Evolutionary conservation across 2,329 filamentous ascomycete genomes (phyloP).

Genomic region (Beauveria australis): DNA sequence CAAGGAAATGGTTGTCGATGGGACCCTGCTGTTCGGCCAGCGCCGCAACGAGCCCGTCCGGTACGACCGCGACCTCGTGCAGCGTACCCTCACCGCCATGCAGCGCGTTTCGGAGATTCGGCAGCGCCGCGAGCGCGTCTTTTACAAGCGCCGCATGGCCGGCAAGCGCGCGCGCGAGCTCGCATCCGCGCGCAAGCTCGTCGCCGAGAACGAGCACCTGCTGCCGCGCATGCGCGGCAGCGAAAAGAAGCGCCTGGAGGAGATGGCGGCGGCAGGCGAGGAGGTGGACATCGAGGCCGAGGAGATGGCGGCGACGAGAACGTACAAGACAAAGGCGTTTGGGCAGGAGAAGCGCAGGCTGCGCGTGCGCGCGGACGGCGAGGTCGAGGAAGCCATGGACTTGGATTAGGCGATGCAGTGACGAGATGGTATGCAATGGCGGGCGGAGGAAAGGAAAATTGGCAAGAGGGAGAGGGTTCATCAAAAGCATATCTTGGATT

Average conservation of each 20-base stretch:
- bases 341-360: constrained; percentile 34
- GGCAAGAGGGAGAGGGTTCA: background rate
- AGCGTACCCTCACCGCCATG: constrained; percentile 87
- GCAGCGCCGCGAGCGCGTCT: constrained; percentile 72
- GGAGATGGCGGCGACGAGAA: constrained; percentile 20
- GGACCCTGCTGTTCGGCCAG: constrained; percentile 83
- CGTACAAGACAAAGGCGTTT: constrained; percentile 30
- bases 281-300: constrained; percentile 36
- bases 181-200: constrained; percentile 74
- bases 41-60: constrained; percentile 90
- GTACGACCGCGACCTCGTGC: constrained; percentile 89
- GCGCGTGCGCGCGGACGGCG: constrained; percentile 29
- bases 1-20: constrained; percentile 88
- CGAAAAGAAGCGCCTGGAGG: constrained; percentile 51
- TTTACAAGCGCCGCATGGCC: constrained; percentile 90
- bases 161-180: constrained; percentile 80
- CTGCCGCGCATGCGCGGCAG: constrained; percentile 63
- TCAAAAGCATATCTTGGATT: background rate
- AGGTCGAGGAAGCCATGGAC: constrained; percentile 20
- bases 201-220: constrained; percentile 87
- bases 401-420: constrained; percentile 10
- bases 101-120: constrained; percentile 81
- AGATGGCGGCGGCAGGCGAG: constrained; percentile 45
- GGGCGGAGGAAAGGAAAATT: background rate
- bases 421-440: background rate